Conservation (phyloP, 2,329 filamentous ascomycete species). For the Aspergillus novoparasiticus region DNA sequence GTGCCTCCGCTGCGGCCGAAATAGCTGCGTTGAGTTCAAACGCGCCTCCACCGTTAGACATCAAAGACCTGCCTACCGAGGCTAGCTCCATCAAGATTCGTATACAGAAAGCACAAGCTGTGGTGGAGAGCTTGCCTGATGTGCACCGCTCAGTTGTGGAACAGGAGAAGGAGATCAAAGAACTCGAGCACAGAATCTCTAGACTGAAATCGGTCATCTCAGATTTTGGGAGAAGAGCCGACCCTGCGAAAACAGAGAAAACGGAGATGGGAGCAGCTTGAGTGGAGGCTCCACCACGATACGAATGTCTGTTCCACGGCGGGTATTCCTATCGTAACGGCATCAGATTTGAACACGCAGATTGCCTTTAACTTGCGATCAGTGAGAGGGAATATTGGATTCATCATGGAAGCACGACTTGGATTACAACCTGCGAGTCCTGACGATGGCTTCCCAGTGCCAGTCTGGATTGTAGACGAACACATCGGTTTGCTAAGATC, state of each 20-base stretch:
- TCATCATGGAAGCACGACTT: background rate
- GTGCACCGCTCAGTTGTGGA: slow-evolving; percentile 47
- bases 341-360: background rate
- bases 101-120: slow-evolving; percentile 72
- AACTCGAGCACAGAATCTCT: slow-evolving; percentile 43
- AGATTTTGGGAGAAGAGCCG: slow-evolving; percentile 43
- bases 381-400: background rate
- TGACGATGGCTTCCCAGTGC: background rate
- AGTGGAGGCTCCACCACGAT: background rate
- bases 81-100: slow-evolving; percentile 80
- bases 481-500: background rate
- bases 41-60: slow-evolving; percentile 54
- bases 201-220: slow-evolving; percentile 43
- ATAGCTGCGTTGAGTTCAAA: slow-evolving; percentile 29
- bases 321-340: background rate
- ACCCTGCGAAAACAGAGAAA: slow-evolving; percentile 5
- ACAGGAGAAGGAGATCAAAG: slow-evolving; percentile 47
- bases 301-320: background rate
- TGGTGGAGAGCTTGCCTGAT: slow-evolving; percentile 47
- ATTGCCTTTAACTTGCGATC: background rate
- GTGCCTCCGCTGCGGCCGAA: slow-evolving; percentile 24
- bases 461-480: background rate
- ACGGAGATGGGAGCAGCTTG: slow-evolving; percentile 6
- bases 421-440: background rate
- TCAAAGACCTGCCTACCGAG: slow-evolving; percentile 78